Conservation (phyloP, 2,329 filamentous ascomycete genomes). For the Albifimbria verrucaria region DNA sequence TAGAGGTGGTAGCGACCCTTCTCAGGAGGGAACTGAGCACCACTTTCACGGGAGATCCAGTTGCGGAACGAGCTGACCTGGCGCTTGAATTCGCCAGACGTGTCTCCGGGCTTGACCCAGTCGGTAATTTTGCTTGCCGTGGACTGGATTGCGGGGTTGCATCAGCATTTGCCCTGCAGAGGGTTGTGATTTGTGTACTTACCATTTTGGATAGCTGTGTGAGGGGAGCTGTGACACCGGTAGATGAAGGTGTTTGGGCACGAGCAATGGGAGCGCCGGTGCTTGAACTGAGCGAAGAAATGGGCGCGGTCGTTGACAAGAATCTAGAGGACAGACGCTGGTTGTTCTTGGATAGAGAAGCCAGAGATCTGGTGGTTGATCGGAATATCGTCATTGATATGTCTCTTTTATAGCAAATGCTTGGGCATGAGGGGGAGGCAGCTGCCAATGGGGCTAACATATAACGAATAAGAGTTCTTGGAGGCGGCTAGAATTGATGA, state of each 20-base stretch:
- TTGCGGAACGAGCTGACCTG: constrained; percentile 79
- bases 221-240: background rate
- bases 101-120: constrained; percentile 77
- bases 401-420: background rate
- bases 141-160: background rate
- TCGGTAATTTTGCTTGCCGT: constrained; percentile 59
- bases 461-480: too few species aligned
- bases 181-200: background rate
- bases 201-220: background rate
- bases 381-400: background rate
- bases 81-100: constrained; percentile 88
- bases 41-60: constrained; percentile 69
- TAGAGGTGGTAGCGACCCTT: constrained; percentile 92
- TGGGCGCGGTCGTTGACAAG: too few species aligned
- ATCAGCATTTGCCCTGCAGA: background rate
- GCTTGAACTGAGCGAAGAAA: too few species aligned
- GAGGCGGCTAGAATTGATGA: too few species aligned
- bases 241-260: background rate
- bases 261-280: too few species aligned
- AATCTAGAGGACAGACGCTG: too few species aligned
- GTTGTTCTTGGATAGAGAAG: background rate
- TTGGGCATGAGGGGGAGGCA: background rate
- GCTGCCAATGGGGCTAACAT: background rate
- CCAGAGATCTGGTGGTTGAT: background rate
- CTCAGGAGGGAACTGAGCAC: constrained; percentile 77